A percentile compares a stretch with the other conserved stretches of the same genome.
These are phyloP conservation scores for Zymoseptoria ardabiliae DNA, from an alignment of 2,329 filamentous ascomycete species.

Conservation along the genomic window DNA sequence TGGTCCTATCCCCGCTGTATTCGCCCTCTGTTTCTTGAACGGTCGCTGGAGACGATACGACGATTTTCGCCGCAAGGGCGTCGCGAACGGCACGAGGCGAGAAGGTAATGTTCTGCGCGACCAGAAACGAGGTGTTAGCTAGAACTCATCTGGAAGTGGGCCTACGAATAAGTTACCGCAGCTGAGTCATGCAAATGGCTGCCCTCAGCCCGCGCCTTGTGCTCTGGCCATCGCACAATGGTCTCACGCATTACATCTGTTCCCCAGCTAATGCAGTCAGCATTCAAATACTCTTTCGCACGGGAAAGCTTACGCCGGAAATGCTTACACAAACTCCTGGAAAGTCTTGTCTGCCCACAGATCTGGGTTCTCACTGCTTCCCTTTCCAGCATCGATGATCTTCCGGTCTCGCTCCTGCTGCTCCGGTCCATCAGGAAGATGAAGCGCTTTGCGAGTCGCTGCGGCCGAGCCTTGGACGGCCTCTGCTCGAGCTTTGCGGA, in stretches of 20 bases:
- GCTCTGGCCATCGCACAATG: conserved; percentile 10
- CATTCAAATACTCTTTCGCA: background rate
- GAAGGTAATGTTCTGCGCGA: no score
- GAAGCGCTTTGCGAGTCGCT: conserved; percentile 32
- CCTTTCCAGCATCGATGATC: conserved; percentile 6
- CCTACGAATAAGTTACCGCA: conserved; percentile 5
- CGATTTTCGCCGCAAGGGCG: no score
- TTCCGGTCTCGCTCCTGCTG: conserved; percentile 12
- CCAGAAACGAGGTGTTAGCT: no score
- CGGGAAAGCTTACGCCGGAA: background rate
- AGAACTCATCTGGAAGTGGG: no score
- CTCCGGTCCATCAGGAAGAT: conserved; percentile 12
- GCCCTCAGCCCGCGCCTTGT: conserved; percentile 8
- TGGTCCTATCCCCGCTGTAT: no score
- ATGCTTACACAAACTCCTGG: conserved; percentile 9
- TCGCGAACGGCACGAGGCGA: no score
- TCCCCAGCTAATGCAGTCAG: background rate
- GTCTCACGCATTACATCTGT: conserved; percentile 13
- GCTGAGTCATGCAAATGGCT: conserved; percentile 5
- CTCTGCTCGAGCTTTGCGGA: conserved; percentile 35
- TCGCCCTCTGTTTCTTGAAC: no score
- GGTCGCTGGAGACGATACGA: no score
- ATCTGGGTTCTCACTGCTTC: conserved; percentile 9
- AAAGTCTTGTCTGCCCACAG: conserved; percentile 9
- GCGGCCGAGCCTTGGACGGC: conserved; percentile 33